phyloP scores from a whole-genome alignment of 805 yeast species.

The Grigorovia jiainica region DNA sequence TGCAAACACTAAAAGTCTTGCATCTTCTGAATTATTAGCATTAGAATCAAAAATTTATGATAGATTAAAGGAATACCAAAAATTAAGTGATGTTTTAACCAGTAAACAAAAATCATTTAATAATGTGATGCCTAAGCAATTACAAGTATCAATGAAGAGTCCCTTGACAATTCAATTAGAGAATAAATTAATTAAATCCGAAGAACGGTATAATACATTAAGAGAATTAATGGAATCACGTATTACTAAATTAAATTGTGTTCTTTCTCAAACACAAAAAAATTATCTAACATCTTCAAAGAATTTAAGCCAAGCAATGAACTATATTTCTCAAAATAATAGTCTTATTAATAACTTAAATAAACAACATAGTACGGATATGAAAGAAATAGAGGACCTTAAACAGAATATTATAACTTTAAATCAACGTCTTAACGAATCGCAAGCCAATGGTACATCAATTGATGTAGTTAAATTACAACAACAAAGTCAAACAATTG shows the following conservation, averaged over 20 bases:
- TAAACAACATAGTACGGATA: background rate
- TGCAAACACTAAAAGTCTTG: background rate
- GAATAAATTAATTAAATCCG: slow-evolving; percentile 3
- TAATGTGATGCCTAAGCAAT: background rate
- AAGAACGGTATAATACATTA: slow-evolving; percentile 4
- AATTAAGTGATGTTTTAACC: background rate
- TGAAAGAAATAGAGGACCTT: background rate
- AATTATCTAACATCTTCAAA: background rate
- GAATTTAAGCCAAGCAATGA: slow-evolving; percentile 2
- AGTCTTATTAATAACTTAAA: slow-evolving; percentile 1
- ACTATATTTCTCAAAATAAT: slow-evolving; percentile 1
- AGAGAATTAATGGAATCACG: slow-evolving; percentile 5
- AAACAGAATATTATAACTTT: background rate
- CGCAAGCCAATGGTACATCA: background rate
- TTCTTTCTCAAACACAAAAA: background rate
- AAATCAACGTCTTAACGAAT: background rate
- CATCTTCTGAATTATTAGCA: background rate
- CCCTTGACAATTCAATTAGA: slow-evolving; percentile 9
- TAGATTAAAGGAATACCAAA: slow-evolving; percentile 1
- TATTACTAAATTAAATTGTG: slow-evolving; percentile 6
- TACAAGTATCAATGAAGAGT: slow-evolving; percentile 6
- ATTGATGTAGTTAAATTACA: background rate
- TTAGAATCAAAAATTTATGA: background rate
- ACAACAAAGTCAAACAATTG: background rate
- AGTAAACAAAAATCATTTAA: background rate